These are phyloP conservation scores for Aspergillus quadrilineatus DNA, from an alignment of 2,329 filamentous ascomycete genomes.

Conservation along the genomic window DNA sequence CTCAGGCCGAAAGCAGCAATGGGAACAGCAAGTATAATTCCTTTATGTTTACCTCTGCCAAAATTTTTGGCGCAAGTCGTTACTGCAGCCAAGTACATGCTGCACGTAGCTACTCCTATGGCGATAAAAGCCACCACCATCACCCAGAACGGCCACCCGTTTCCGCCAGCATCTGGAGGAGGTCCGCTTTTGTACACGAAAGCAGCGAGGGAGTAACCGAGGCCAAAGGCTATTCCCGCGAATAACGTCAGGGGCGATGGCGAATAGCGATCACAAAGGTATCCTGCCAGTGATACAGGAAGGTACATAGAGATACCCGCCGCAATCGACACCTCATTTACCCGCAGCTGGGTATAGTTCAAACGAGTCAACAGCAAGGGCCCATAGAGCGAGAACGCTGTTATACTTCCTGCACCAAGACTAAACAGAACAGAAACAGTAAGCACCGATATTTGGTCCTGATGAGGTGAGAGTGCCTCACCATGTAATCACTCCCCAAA, in stretches of 20 bases:
- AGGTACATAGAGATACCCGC: slow-evolving; percentile 88
- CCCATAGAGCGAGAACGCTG: slow-evolving; percentile 90
- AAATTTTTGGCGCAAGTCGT: slow-evolving; percentile 99
- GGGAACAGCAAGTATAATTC: slow-evolving; percentile 82
- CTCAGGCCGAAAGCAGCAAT: slow-evolving; percentile 92
- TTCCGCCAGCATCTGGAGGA: slow-evolving; percentile 50
- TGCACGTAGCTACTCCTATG: slow-evolving; percentile 79
- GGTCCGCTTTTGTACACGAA: slow-evolving; percentile 67
- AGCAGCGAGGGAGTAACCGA: slow-evolving; percentile 81
- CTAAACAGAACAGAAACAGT: slow-evolving; percentile 27
- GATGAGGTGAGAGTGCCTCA: slow-evolving; percentile 25
- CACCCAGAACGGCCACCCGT: slow-evolving; percentile 70
- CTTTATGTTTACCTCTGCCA: slow-evolving; percentile 80
- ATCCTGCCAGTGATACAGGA: slow-evolving; percentile 85
- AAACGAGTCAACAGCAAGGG: slow-evolving; percentile 83
- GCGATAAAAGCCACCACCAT: slow-evolving; percentile 85
- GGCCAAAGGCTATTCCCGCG: slow-evolving; percentile 71
- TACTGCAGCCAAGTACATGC: slow-evolving; percentile 87
- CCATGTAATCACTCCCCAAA: slow-evolving; percentile 61
- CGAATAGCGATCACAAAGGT: slow-evolving; percentile 84
- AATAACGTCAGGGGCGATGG: slow-evolving; percentile 73
- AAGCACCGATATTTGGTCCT: too few species aligned
- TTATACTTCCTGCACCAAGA: slow-evolving; percentile 86
- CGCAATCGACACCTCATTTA: slow-evolving; percentile 85
- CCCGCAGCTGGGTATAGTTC: slow-evolving; percentile 85